Percentiles rank a stretch among this genome's conserved stretches.
Evolutionary conservation across 2,329 filamentous ascomycete genomes (phyloP).

Genomic region (Penicillium corylophilum): DNA sequence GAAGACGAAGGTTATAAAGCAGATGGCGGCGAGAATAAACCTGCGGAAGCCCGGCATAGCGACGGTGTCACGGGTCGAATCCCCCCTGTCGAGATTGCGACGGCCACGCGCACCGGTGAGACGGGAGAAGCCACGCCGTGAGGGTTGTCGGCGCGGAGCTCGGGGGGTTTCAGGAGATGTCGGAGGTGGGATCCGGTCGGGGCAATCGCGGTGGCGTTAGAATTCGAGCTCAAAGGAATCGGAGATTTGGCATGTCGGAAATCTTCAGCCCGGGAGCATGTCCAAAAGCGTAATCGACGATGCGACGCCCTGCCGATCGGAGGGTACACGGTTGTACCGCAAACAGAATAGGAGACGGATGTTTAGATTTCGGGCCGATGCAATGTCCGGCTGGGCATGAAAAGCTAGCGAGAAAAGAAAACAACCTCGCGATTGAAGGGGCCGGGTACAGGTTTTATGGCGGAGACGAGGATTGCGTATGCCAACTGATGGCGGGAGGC

Average conservation of each 20-base stretch:
- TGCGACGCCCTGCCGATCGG: constrained; percentile 16
- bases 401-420: background rate
- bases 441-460: constrained; percentile 7
- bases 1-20: constrained; percentile 68
- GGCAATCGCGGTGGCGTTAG: constrained; percentile 2
- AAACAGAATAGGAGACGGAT: constrained; percentile 16
- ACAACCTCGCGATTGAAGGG: constrained; percentile 1
- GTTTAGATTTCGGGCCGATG: background rate
- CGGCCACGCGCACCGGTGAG: constrained; percentile 10
- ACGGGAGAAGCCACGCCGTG: constrained; percentile 4
- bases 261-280: constrained; percentile 5
- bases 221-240: constrained; percentile 12
- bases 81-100: constrained; percentile 6
- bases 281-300: constrained; percentile 12
- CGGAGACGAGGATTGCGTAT: constrained; percentile 16
- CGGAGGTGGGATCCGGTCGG: background rate
- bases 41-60: constrained; percentile 76
- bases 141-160: constrained; percentile 8
- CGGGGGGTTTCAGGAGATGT: constrained; percentile 6
- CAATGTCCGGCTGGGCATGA: background rate
- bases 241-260: constrained; percentile 19
- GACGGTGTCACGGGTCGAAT: constrained; percentile 1
- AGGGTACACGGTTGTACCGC: constrained; percentile 10
- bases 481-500: constrained; percentile 7
- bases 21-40: constrained; percentile 68